A percentile compares a stretch with the other conserved stretches of the same genome.
These are phyloP conservation scores for Elsinoe perseae DNA, from an alignment of 2,329 filamentous ascomycete genomes.

Conservation along the genomic window DNA sequence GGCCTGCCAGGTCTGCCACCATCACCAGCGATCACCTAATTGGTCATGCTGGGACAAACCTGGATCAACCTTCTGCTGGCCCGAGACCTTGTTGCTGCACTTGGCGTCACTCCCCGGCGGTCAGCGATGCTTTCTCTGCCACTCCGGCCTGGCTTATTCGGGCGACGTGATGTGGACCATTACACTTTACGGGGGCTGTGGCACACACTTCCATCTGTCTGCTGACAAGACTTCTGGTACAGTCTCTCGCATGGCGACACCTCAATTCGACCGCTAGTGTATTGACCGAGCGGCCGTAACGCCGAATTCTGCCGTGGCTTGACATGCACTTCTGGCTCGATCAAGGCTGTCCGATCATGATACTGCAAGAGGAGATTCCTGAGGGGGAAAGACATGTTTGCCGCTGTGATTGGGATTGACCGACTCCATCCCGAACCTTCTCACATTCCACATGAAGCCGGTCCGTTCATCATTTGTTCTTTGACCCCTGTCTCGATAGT, in stretches of 20 bases:
- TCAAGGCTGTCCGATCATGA: constrained; percentile 8
- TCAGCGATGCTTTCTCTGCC: background rate
- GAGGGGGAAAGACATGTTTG: background rate
- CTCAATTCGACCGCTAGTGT: constrained; percentile 3
- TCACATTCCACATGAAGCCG: constrained; percentile 7
- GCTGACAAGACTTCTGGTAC: constrained; percentile 10
- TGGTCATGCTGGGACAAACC: constrained; percentile 8
- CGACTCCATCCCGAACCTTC: constrained; percentile 6
- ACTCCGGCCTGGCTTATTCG: constrained; percentile 5
- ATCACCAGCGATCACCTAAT: background rate
- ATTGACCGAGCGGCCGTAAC: constrained; percentile 4
- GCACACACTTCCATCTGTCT: background rate
- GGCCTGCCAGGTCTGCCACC: background rate
- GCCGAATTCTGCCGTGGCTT: constrained; percentile 9
- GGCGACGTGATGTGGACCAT: background rate
- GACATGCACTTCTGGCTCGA: background rate
- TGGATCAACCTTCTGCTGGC: constrained; percentile 11
- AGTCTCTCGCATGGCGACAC: constrained; percentile 5
- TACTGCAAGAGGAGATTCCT: background rate
- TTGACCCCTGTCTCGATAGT: constrained; percentile 12
- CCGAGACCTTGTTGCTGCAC: constrained; percentile 7
- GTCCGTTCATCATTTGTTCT: constrained; percentile 4
- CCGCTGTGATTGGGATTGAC: constrained; percentile 8
- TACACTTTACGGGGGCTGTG: background rate
- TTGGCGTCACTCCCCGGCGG: constrained; percentile 4